Evolutionary conservation across 2,329 filamentous ascomycete species (phyloP).

Genomic region (Cytospora schulzeri): DNA sequence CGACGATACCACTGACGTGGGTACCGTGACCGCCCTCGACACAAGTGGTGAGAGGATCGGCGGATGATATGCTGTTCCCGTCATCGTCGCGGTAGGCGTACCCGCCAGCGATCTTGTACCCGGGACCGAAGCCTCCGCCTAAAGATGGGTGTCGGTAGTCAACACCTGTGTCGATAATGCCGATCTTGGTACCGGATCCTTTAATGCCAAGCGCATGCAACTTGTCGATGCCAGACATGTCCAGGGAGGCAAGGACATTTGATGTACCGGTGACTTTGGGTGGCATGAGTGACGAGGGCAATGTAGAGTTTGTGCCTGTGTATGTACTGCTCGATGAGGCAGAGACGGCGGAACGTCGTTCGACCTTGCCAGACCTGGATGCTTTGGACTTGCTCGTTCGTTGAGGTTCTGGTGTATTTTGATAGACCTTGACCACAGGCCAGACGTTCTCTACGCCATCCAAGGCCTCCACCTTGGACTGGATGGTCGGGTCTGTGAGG

Average conservation of each 20-base stretch:
- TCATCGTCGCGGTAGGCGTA: conserved; percentile 17
- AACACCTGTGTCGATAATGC: conserved; percentile 41
- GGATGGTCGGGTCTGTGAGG: conserved; percentile 1
- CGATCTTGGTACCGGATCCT: conserved; percentile 38
- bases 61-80: neutral
- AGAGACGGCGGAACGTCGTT: neutral
- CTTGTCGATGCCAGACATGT: conserved; percentile 19
- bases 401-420: neutral
- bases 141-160: conserved; percentile 45
- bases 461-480: conserved; percentile 1
- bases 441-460: conserved; percentile 7
- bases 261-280: neutral
- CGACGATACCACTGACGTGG: conserved; percentile 27
- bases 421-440: conserved; percentile 2
- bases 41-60: conserved; percentile 18
- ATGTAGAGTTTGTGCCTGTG: neutral
- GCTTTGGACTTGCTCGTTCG: neutral
- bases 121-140: conserved; percentile 43
- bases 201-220: conserved; percentile 38
- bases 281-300: neutral
- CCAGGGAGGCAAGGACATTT: neutral
- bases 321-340: neutral
- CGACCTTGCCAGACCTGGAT: neutral
- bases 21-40: conserved; percentile 24
- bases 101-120: conserved; percentile 22